phyloP scores from a whole-genome alignment of 495 filamentous ascomycete species.

The Zalerion maritima region DNA sequence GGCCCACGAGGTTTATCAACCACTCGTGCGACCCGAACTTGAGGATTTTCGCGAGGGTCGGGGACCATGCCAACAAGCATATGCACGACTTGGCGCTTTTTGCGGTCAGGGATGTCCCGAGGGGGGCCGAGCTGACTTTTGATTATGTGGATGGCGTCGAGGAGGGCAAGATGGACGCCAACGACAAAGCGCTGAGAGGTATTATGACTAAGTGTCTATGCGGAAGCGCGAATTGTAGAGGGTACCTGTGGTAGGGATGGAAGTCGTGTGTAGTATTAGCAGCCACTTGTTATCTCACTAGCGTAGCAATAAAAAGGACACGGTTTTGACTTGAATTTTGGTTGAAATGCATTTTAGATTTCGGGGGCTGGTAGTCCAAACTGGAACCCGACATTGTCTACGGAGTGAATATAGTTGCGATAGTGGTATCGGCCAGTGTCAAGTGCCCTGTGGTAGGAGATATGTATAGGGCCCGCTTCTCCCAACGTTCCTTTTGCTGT shows the following conservation, averaged over 20 bases:
- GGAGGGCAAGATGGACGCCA: constrained; percentile 31
- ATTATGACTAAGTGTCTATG: constrained; percentile 51
- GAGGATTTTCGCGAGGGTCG: constrained; percentile 68
- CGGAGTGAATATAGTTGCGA: too few relatives aligned
- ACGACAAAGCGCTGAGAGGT: constrained; percentile 29
- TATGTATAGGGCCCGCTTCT: too few relatives aligned
- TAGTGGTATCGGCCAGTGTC: too few relatives aligned
- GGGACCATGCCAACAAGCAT: constrained; percentile 55
- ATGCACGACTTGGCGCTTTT: constrained; percentile 87
- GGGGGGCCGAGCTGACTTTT: constrained; percentile 67
- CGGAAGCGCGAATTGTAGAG: constrained; percentile 48
- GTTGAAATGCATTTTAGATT: too few relatives aligned
- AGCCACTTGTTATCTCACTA: too few relatives aligned
- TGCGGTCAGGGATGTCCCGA: constrained; percentile 50
- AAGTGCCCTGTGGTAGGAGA: too few relatives aligned
- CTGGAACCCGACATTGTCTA: too few relatives aligned
- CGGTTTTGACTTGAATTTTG: too few relatives aligned
- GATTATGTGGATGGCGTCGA: constrained; percentile 57
- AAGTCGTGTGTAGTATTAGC: too few relatives aligned
- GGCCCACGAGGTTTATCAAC: constrained; percentile 57
- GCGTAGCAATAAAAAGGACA: too few relatives aligned
- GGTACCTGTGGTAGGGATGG: constrained; percentile 43
- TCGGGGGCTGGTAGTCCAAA: too few relatives aligned
- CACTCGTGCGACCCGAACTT: constrained; percentile 63
- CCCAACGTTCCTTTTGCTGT: too few relatives aligned